Conservation (phyloP, 805 yeast species). For the Ogataea thermomethanolica region DNA sequence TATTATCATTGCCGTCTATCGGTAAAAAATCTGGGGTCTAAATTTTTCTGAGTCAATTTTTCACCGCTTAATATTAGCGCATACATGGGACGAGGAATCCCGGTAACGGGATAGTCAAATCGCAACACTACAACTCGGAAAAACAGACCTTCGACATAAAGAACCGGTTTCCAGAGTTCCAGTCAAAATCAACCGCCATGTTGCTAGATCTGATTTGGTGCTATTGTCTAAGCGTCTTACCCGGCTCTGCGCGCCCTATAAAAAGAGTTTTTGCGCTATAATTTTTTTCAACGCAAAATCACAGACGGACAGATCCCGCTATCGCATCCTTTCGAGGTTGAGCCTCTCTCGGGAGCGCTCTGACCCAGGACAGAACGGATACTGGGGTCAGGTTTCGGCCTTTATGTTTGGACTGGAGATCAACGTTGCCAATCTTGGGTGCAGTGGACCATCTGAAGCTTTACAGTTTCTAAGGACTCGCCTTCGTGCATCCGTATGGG, state of each 20-base stretch:
- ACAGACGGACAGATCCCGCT: constrained; percentile 46
- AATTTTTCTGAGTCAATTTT: constrained; percentile 6
- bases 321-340: constrained; percentile 61
- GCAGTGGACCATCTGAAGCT: constrained; percentile 52
- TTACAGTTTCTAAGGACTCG: constrained; percentile 45
- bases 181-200: too few species aligned
- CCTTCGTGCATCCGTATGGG: constrained; percentile 69
- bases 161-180: too few species aligned
- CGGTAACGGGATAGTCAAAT: too few species aligned
- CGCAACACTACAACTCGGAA: too few species aligned
- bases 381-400: constrained; percentile 31
- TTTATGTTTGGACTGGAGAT: constrained; percentile 48
- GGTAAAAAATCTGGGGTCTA: constrained; percentile 7
- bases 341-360: constrained; percentile 46
- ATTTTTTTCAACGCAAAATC: constrained; percentile 44
- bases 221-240: neutral
- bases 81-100: too few species aligned
- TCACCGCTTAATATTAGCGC: too few species aligned
- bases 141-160: too few species aligned
- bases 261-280: neutral
- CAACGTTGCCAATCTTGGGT: constrained; percentile 57
- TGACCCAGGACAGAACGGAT: constrained; percentile 57
- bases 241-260: constrained; percentile 1
- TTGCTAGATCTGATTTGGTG: neutral
- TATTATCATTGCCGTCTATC: constrained; percentile 4